Evolutionary conservation across 345 rosid species (phyloP).

Genomic region (Melaleuca alternifolia): DNA sequence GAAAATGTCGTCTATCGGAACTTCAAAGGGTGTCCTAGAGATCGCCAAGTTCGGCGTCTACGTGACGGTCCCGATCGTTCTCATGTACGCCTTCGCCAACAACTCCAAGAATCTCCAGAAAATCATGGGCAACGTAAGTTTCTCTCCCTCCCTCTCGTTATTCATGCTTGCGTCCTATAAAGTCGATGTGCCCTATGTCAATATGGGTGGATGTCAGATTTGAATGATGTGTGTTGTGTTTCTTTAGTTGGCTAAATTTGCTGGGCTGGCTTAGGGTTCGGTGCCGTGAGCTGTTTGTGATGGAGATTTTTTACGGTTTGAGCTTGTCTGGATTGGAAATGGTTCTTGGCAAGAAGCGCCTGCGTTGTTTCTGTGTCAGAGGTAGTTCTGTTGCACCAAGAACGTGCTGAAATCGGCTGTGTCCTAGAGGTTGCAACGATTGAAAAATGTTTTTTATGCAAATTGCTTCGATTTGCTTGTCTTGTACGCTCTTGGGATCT

Average conservation of each 20-base stretch:
- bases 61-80: constrained; percentile 53
- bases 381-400: background rate
- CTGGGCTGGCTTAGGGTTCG: background rate
- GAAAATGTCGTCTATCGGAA: constrained; percentile 59
- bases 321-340: background rate
- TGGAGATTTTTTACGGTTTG: background rate
- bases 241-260: background rate
- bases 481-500: background rate
- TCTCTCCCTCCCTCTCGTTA: background rate
- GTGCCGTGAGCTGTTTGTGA: background rate
- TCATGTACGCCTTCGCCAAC: constrained; percentile 77
- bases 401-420: background rate
- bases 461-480: background rate
- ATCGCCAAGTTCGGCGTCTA: constrained; percentile 77
- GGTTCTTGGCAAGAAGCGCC: background rate
- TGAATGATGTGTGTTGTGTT: background rate
- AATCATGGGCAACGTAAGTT: constrained; percentile 69
- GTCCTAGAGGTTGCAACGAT: background rate
- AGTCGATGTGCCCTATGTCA: background rate
- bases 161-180: background rate
- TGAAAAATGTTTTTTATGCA: background rate
- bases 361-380: background rate
- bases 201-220: background rate
- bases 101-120: constrained; percentile 68
- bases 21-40: constrained; percentile 72